These are phyloP conservation scores for Corynascus novoguineensis DNA, from an alignment of 495 filamentous ascomycete species.

Conservation along the genomic window DNA sequence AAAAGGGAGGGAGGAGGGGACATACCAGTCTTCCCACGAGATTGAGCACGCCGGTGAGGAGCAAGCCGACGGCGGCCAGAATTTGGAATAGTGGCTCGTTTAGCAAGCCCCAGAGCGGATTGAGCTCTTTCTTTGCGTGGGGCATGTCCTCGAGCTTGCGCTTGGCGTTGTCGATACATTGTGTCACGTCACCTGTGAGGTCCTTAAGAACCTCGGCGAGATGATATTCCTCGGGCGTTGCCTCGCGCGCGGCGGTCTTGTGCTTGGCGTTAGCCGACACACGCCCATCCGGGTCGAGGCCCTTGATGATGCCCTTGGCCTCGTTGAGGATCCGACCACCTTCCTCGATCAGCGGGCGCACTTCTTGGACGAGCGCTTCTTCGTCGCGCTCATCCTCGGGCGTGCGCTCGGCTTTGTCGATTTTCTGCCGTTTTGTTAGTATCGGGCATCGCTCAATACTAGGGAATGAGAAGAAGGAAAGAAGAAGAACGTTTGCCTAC, in stretches of 20 bases:
- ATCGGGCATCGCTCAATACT: background rate
- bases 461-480: background rate
- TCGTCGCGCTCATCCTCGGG: conserved; percentile 91
- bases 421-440: conserved; percentile 45
- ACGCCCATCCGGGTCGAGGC: conserved; percentile 81
- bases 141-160: conserved; percentile 86
- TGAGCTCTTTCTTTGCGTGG: conserved; percentile 88
- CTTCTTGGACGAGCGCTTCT: conserved; percentile 75
- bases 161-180: conserved; percentile 82
- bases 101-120: conserved; percentile 77
- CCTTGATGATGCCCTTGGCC: conserved; percentile 84
- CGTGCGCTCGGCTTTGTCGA: conserved; percentile 74
- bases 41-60: conserved; percentile 75
- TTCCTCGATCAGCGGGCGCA: conserved; percentile 83
- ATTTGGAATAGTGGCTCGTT: conserved; percentile 89
- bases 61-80: conserved; percentile 79
- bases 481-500: conserved; percentile 48
- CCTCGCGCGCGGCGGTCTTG: conserved; percentile 72
- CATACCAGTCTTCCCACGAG: conserved; percentile 66
- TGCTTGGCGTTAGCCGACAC: conserved; percentile 83
- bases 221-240: conserved; percentile 77
- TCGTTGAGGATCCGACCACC: conserved; percentile 75
- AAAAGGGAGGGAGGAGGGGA: background rate
- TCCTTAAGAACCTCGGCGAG: conserved; percentile 82
- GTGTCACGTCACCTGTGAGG: conserved; percentile 53